Evolutionary conservation across 2,329 filamentous ascomycete genomes (phyloP).

Genomic region (Fusarium proliferatum): DNA sequence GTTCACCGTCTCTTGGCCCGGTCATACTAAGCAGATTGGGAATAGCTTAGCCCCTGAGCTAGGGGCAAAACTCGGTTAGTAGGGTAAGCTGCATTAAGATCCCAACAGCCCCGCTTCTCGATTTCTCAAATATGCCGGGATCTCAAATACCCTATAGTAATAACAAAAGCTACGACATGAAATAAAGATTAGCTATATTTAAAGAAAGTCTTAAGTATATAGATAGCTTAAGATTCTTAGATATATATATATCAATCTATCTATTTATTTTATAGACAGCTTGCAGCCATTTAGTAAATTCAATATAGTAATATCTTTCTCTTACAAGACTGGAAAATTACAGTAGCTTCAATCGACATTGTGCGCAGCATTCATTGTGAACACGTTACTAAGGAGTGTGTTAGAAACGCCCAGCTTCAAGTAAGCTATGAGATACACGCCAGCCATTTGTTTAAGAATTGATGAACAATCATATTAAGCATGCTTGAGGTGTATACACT

Average conservation of each 20-base stretch:
- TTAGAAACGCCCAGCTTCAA: rapidly evolving
- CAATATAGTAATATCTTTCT: too few relatives aligned
- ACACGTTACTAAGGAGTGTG: rapidly evolving
- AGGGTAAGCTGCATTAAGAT: neutral
- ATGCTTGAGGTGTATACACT: rapidly evolving
- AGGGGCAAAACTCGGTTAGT: neutral
- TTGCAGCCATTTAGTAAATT: too few relatives aligned
- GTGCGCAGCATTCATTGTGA: rapidly evolving
- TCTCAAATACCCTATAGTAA: neutral
- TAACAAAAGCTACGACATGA: neutral
- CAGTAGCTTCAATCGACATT: rapidly evolving
- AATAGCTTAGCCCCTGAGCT: neutral
- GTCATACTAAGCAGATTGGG: neutral
- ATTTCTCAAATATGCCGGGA: neutral
- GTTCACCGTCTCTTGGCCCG: neutral
- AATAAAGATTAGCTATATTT: neutral
- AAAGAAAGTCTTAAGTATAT: too few relatives aligned
- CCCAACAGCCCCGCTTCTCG: neutral
- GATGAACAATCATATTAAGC: neutral
- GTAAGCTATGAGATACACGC: too few relatives aligned
- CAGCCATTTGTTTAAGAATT: too few relatives aligned
- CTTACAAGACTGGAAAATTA: too few relatives aligned
- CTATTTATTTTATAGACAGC: too few relatives aligned
- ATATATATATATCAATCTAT: too few relatives aligned
- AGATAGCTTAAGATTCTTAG: too few relatives aligned